Conservation (phyloP, 768 basidiomycete species). For the Lentinus brumalis region DNA sequence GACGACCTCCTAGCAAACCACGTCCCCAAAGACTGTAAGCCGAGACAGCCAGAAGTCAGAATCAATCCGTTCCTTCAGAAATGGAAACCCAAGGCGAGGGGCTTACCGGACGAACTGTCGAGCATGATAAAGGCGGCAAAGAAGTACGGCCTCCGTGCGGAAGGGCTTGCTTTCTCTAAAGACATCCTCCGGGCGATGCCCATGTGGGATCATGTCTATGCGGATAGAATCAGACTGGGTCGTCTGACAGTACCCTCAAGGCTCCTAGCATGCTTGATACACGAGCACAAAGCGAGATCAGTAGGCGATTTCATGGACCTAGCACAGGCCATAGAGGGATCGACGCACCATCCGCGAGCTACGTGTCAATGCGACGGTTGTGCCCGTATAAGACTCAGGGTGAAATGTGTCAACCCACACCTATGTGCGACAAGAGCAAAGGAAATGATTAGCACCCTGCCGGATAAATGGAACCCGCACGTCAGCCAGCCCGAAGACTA, state of each 20-base stretch:
- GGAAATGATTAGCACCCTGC: neutral
- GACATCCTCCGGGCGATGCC: neutral
- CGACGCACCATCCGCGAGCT: neutral
- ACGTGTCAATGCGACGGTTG: neutral
- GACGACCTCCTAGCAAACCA: constrained; percentile 6
- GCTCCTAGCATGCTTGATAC: neutral
- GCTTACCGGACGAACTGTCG: neutral
- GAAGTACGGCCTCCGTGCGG: neutral
- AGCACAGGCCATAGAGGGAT: neutral
- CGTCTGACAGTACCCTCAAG: neutral
- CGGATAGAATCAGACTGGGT: neutral
- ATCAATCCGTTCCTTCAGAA: constrained; percentile 6
- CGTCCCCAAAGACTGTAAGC: neutral
- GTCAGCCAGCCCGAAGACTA: neutral
- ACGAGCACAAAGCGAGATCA: neutral
- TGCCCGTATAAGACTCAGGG: neutral
- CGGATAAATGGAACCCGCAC: constrained; percentile 2
- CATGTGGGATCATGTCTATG: neutral
- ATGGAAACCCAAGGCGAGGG: neutral
- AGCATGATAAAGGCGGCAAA: neutral
- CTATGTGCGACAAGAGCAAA: neutral
- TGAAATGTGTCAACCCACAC: neutral
- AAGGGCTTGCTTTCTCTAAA: neutral
- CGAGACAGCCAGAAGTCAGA: neutral
- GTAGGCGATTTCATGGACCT: neutral